phyloP scores from a whole-genome alignment of 1,139 yeast species.

The Yamadazyma dendronema region DNA sequence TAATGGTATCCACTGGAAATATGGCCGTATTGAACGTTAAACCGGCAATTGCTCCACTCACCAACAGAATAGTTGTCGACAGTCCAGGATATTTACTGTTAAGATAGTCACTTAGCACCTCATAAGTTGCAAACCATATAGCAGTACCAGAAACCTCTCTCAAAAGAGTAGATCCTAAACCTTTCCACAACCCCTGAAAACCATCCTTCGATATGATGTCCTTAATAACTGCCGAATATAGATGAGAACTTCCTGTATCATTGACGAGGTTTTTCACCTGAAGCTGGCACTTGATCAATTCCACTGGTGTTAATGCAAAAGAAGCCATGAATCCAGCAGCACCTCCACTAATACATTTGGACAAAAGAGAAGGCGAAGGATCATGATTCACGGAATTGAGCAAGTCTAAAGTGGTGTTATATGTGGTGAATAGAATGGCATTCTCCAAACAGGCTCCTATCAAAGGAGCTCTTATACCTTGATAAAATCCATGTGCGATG shows the following conservation, averaged over 20 bases:
- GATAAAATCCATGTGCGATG: slow-evolving; percentile 43
- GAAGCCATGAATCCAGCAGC: slow-evolving; percentile 83
- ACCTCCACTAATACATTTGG: slow-evolving; percentile 66
- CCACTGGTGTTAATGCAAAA: slow-evolving; percentile 85
- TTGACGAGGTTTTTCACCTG: slow-evolving; percentile 63
- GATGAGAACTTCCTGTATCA: slow-evolving; percentile 4
- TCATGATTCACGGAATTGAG: slow-evolving; percentile 39
- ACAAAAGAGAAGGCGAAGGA: slow-evolving; percentile 24
- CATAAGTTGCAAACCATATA: slow-evolving; percentile 92
- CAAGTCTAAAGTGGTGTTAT: slow-evolving; percentile 62
- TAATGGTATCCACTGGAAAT: slow-evolving; percentile 90
- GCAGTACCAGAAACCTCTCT: slow-evolving; percentile 91
- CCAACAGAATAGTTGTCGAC: slow-evolving; percentile 32
- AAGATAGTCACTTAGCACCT: slow-evolving; percentile 46
- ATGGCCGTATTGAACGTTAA: slow-evolving; percentile 72
- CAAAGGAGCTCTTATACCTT: slow-evolving; percentile 77
- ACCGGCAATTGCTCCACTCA: slow-evolving; percentile 88
- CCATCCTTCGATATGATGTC: slow-evolving; percentile 53
- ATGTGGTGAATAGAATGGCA: slow-evolving; percentile 55
- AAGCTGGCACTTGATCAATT: slow-evolving; percentile 79
- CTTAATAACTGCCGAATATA: slow-evolving; percentile 35
- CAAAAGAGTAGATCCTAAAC: slow-evolving; percentile 78
- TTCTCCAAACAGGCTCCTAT: slow-evolving; percentile 87
- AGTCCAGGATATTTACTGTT: slow-evolving; percentile 14
- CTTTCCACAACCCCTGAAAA: slow-evolving; percentile 65